Conservation (phyloP, 768 basidiomycete genomes). For the Tephrocybe sp. region DNA sequence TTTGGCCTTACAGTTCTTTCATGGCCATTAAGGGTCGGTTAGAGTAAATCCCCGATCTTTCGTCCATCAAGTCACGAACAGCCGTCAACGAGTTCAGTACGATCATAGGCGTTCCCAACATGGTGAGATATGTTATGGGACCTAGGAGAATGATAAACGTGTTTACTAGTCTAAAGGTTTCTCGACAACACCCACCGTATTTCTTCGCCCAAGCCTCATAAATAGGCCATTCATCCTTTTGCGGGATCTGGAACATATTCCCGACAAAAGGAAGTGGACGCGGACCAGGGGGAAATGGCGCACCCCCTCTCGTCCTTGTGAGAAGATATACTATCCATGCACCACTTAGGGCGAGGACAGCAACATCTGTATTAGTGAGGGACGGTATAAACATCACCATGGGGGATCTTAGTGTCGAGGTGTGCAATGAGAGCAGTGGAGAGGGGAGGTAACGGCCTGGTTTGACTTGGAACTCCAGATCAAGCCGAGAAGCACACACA, state of each 20-base stretch:
- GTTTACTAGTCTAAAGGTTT: not conserved
- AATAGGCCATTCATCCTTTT: constrained; percentile 21
- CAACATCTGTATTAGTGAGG: constrained; percentile 3
- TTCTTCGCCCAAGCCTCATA: constrained; percentile 20
- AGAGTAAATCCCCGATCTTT: constrained; percentile 19
- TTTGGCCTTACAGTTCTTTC: constrained; percentile 17
- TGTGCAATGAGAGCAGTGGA: not conserved
- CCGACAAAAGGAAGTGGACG: constrained; percentile 20
- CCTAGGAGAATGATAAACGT: constrained; percentile 7
- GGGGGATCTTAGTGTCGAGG: not conserved
- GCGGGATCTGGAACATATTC: constrained; percentile 23
- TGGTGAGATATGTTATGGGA: constrained; percentile 18
- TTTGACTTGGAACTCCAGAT: no score
- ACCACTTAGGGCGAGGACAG: constrained; percentile 2
- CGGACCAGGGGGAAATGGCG: constrained; percentile 18
- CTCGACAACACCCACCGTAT: constrained; percentile 13
- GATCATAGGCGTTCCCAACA: constrained; percentile 19
- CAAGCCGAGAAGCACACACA: no score
- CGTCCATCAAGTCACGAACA: constrained; percentile 14
- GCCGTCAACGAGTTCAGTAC: constrained; percentile 20
- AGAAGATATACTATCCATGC: constrained; percentile 11
- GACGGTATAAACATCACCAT: constrained; percentile 2
- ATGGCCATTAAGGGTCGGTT: constrained; percentile 21
- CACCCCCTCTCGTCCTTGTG: constrained; percentile 7
- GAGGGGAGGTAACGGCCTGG: constrained; percentile 87